Base-by-base conservation (phyloP, 768 basidiomycete genomes). In the Tubosaeta brunneosetosa region DNA sequence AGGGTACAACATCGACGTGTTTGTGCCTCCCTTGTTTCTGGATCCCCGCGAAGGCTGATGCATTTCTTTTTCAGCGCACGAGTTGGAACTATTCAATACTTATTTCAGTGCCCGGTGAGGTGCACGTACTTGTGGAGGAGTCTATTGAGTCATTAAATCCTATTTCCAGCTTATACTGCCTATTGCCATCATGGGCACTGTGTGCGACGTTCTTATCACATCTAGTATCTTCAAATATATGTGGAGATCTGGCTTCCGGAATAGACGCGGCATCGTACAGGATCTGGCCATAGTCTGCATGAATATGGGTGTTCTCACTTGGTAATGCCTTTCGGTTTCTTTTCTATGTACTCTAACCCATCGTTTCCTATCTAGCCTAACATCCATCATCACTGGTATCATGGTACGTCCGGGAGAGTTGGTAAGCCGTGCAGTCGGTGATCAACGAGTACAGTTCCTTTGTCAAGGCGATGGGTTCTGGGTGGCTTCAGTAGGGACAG, bases 181-280 rank as follows among this genome's bases (percentile, higher is more conserved):
- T 11, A 49, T 55, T n/a, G 16, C 57, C n/a, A 4, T n/a, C 11
- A 13, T 52, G 25, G 47, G 42, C 38, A 44, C 38, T 13, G 0
- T 51, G 3, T 53, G 58, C 16, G 51, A 56, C 33, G n/a, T 59
- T 26, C n/a, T 59, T 40, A 56, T 56, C 25, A 49, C 55, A 31
- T 27, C 1, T 8, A 34, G 40, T 9, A 38, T 50, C 44, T 34
- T 59, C 33, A 59, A 59, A 34, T 59, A 59, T 26, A 38, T 59
- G 49, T 59, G 58, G 58, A 50, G n/a, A 40, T 50, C 57, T 26
- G 42, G 49, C 17, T 52, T 58, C 33, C 54, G 42, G 17, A 51
- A 25, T 19, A 44, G 12, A n/a, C 56, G 51, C 2, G 48, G 31
- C n/a, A 38, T 33, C 12, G 47, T 58, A n/a, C 57, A 44, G 17